Percentiles rank a stretch among this genome's conserved stretches.
phyloP scores from a whole-genome alignment of 768 basidiomycete species.

The Hebeloma cylindrosporum region DNA sequence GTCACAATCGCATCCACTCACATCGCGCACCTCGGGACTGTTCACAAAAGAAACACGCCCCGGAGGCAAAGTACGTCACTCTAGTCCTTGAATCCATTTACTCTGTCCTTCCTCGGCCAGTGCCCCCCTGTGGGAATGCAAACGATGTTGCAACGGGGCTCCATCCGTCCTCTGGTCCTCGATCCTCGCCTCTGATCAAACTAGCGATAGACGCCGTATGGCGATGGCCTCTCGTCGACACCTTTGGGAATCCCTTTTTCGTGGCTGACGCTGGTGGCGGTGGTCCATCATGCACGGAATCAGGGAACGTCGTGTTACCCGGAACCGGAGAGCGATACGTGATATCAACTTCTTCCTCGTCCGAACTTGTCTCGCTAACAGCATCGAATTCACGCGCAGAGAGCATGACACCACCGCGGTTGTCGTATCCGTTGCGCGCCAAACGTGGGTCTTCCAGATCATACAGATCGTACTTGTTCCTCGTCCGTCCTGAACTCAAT shows the following conservation, averaged over 20 bases:
- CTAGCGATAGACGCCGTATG: slow-evolving; percentile 87
- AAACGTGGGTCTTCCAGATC: slow-evolving; percentile 65
- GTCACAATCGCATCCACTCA: background rate
- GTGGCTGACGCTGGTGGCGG: slow-evolving; percentile 14
- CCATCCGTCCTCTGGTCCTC: slow-evolving; percentile 79
- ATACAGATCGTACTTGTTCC: slow-evolving; percentile 75
- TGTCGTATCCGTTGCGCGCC: slow-evolving; percentile 22
- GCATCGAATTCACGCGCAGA: slow-evolving; percentile 54
- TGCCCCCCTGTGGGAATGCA: slow-evolving; percentile 9
- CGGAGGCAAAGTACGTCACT: background rate
- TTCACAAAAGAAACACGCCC: background rate
- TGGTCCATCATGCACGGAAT: slow-evolving; percentile 11
- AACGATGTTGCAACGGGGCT: slow-evolving; percentile 66
- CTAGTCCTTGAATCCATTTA: slow-evolving; percentile 8
- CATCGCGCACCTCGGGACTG: background rate
- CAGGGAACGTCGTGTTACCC: slow-evolving; percentile 26
- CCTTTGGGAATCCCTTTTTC: slow-evolving; percentile 20
- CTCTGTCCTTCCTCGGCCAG: slow-evolving; percentile 12
- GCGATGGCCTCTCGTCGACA: slow-evolving; percentile 48
- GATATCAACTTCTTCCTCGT: slow-evolving; percentile 67
- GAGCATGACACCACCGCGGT: slow-evolving; percentile 29
- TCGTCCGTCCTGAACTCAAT: slow-evolving; percentile 17
- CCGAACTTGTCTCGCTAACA: slow-evolving; percentile 52
- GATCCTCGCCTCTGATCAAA: slow-evolving; percentile 73
- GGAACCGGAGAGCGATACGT: slow-evolving; percentile 67